Base-by-base conservation (phyloP, 305 asterid species). In the Solanum hybrid region DNA sequence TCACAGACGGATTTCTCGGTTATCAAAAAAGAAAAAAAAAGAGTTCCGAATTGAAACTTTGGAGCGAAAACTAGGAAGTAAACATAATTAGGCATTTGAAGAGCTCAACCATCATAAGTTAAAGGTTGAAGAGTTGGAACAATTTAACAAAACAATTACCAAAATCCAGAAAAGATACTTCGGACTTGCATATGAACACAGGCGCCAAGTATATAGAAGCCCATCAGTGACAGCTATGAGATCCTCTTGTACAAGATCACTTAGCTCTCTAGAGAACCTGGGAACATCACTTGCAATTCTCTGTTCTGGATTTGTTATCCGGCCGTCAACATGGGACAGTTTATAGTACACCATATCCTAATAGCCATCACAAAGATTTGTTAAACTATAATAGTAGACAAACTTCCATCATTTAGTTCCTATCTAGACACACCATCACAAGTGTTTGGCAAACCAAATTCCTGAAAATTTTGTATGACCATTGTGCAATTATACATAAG, bases 311-410 rank as follows among this genome's bases (percentile, higher is more conserved):
- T 94, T 96, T 93, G 95, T 94, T 92, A 98, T 98, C 89, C 99
- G 97, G 61, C 98, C 97, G 93, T 98, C 99, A 90, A 98, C 99
- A 93, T 98, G 99, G 89, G 99, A 96, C 92, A 98, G 91, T 92
- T 98, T 98, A 96, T 98, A 98, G 93, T 98, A 98, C 82, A 94
- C 99, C 99, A 98, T 97, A 92, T 97, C 94, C 99, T 98, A 95
- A 90, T 81, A 81, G n/a, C 12, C 88, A 85, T 57, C 88, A 85
- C 10, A 85, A 85, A 85, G 77, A 85, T 32, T 57, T 57, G 88
- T 85, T 85, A 57, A 85, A 85, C 77, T 20, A 85, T 22, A 75
- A 85, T 31, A 57, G 27, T 57, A 61, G 75, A 51, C 41, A 51
- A 85, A 85, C 77, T 20, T 85, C 45, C 77, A 85, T 34, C 68